Base-by-base conservation (phyloP, 352 stramenopile genomes). In the Globisporangium sylvaticum region DNA sequence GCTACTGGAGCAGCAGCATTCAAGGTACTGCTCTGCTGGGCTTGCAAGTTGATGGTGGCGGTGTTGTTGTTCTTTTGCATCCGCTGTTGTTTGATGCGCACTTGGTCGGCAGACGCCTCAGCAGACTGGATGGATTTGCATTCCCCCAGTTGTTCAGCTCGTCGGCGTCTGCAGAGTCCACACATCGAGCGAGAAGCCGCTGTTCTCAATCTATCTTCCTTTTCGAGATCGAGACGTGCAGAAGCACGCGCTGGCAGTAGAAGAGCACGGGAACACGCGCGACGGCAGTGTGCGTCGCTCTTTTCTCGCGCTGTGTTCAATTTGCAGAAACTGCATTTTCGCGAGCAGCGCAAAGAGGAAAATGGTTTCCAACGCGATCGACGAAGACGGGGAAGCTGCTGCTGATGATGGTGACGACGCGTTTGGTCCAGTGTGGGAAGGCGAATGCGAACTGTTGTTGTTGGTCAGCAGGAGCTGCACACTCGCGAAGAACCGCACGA, bases 401-500 rank as follows among this genome's bases (percentile, higher is more conserved):
- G 37, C 37, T 20, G 54, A 8, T 12, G 10, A n/a, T 20, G 54
- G 9, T 5, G 54, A 59, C 20, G 55, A 29, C 27, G 8, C 27
- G 22, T 25, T 27, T 15, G 53, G 1, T 9, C 5, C 25, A 37
- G 25, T 32, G 27, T 12, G 27, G 39, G 54, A 42, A 27, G 62
- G 24, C 3, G 65, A 39, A 1, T 72, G 74, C 6, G 70, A 68
- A 1, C 66, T 46, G 50, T n/a, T 29, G 24, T 50, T 63, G 12
- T n/a, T 48, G 15, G 39, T 18, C 9, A 67, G 42, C 6, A 63
- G 52, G n/a, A 81, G 65, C 66, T 85, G 77, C 27, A 83, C 66
- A 58, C 75, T 83, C 20, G 77, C 65, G 25, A 83, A 71, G 37
- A 85, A 75, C 0, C 67, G 67, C 39, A 81, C 64, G 22, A 81